Evolutionary conservation across 192 early-diverging fungal genomes (phyloP).

Genomic region (Allomyces arbusculus): DNA sequence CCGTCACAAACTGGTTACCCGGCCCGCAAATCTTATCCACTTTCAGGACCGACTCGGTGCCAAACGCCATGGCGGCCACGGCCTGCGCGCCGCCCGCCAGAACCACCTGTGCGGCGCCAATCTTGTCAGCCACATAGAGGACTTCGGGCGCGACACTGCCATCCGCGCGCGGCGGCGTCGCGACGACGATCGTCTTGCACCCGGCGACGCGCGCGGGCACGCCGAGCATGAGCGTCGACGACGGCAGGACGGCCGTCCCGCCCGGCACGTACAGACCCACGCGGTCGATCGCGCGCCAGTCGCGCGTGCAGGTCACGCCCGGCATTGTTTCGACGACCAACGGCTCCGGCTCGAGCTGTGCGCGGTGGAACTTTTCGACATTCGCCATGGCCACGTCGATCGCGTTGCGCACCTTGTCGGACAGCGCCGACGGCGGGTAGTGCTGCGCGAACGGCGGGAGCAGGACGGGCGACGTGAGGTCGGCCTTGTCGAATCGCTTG

Average conservation of each 20-base stretch:
- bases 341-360: conserved; percentile 53
- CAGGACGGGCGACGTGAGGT: conserved; percentile 46
- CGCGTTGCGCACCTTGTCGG: conserved; percentile 43
- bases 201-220: conserved; percentile 94
- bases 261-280: conserved; percentile 98
- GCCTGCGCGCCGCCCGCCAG: conserved; percentile 95
- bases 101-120: conserved; percentile 79
- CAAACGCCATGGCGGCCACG: conserved; percentile 97
- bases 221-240: conserved; percentile 87
- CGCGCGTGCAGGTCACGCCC: conserved; percentile 83
- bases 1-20: conserved; percentile 99
- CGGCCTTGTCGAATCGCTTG: conserved; percentile 71
- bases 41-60: conserved; percentile 86
- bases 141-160: conserved; percentile 88
- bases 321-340: conserved; percentile 91
- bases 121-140: conserved; percentile 91
- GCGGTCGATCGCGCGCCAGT: conserved; percentile 79
- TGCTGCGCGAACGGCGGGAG: conserved; percentile 58
- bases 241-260: conserved; percentile 89
- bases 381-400: conserved; percentile 94
- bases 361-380: conserved; percentile 77
- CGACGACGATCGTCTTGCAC: conserved; percentile 84
- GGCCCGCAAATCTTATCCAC: conserved; percentile 99
- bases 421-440: conserved; percentile 29
- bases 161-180: conserved; percentile 79